Percentiles rank a stretch among this genome's conserved stretches.
These are phyloP conservation scores for Wallemia hederae DNA, from an alignment of 1,284 basidiomycete genomes.

Conservation along the genomic window DNA sequence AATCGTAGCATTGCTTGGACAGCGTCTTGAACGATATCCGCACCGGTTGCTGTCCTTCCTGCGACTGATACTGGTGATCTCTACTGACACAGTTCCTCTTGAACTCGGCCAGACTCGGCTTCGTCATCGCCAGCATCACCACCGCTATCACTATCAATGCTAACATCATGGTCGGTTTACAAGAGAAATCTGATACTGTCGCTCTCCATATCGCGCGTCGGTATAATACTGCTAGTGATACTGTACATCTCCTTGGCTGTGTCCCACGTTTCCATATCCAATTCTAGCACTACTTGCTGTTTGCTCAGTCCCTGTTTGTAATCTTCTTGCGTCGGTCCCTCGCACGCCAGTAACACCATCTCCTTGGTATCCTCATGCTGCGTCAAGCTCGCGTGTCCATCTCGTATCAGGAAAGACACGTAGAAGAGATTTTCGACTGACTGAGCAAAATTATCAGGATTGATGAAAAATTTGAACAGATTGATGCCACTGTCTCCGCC, in stretches of 20 bases:
- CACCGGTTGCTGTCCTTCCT: no score
- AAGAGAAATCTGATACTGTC: neutral
- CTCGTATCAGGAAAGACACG: constrained; percentile 61
- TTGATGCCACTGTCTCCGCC: constrained; percentile 25
- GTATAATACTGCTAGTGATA: neutral
- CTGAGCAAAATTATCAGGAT: constrained; percentile 62
- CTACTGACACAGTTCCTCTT: no score
- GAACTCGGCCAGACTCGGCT: no score
- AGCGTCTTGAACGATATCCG: neutral
- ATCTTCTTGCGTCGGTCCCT: constrained; percentile 32
- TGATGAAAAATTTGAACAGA: constrained; percentile 53
- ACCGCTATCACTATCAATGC: neutral
- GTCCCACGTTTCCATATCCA: constrained; percentile 51
- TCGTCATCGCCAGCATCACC: neutral
- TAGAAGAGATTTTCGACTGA: constrained; percentile 84
- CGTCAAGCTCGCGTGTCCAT: constrained; percentile 44
- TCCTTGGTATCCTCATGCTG: constrained; percentile 29
- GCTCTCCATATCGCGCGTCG: neutral
- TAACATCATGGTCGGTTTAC: neutral
- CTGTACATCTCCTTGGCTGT: neutral
- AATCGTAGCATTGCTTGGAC: neutral
- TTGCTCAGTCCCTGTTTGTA: constrained; percentile 33
- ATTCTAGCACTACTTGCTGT: constrained; percentile 54
- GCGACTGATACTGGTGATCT: no score
- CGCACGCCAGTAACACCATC: constrained; percentile 28